Evolutionary conservation across 257 asterid genomes (phyloP).

Genomic region (Agastache rugosa): DNA sequence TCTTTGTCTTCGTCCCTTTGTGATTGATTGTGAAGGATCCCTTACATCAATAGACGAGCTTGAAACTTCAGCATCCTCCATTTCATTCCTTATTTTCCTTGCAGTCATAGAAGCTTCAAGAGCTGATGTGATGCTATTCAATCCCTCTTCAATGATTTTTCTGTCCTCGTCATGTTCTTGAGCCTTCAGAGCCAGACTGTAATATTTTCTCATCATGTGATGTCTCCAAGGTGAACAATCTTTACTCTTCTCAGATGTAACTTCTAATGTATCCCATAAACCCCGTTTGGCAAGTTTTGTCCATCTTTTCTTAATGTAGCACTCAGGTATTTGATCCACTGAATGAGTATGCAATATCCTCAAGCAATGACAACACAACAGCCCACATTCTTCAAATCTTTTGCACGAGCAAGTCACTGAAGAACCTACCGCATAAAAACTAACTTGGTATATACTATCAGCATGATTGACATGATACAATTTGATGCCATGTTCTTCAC

Average conservation of each 20-base stretch:
- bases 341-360: neutral
- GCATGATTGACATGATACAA: neutral
- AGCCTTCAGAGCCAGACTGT: neutral
- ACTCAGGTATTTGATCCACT: neutral
- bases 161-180: neutral
- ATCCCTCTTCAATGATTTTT: neutral
- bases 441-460: neutral
- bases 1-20: neutral
- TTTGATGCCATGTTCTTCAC: neutral
- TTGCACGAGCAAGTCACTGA: neutral
- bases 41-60: neutral
- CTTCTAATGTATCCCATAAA: neutral
- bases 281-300: neutral
- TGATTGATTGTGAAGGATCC: neutral
- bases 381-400: neutral
- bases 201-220: neutral
- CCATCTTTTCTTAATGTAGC: constrained; percentile 4
- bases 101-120: neutral
- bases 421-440: neutral
- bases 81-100: neutral
- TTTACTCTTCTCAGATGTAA: neutral
- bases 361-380: neutral
- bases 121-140: neutral
- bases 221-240: neutral
- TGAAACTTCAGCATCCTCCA: neutral